Evolutionary conservation across 2,329 filamentous ascomycete genomes (phyloP).

Genomic region (Clarireedia homoeocarpa): DNA sequence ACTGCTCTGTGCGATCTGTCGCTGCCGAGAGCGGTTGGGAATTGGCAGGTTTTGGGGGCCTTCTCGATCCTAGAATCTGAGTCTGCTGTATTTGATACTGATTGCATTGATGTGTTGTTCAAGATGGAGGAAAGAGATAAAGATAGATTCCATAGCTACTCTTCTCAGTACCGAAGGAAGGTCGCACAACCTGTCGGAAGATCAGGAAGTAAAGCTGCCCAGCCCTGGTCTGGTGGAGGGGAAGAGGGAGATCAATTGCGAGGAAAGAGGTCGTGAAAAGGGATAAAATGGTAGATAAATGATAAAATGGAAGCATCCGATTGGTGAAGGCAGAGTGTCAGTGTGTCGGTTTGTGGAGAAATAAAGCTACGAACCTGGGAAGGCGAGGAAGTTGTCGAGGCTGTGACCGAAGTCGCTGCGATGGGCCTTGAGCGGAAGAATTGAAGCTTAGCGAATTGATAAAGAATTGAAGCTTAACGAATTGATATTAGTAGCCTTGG

Average conservation of each 20-base stretch:
- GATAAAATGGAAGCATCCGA: not conserved
- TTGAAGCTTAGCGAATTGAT: too few species aligned
- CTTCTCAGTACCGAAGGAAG: not conserved
- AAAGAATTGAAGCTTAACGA: too few species aligned
- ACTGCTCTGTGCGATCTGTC: not conserved
- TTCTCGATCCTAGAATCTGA: not conserved
- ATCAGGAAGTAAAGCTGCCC: not conserved
- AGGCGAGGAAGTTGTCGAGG: too few species aligned
- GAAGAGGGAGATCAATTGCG: not conserved
- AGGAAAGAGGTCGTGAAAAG: too few species aligned
- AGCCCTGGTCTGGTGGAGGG: not conserved
- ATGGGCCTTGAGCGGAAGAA: too few species aligned
- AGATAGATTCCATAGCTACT: conserved; percentile 4
- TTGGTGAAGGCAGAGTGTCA: conserved; percentile 7
- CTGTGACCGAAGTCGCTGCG: too few species aligned
- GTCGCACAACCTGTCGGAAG: not conserved
- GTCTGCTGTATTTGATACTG: not conserved
- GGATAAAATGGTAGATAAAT: not conserved
- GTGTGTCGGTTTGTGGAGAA: not conserved
- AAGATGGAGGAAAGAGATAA: not conserved
- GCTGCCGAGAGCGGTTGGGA: not conserved
- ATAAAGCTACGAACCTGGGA: not conserved
- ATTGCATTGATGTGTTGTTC: conserved; percentile 9
- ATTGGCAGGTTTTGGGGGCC: not conserved
- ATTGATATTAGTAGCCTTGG: too few species aligned